A percentile compares a stretch with the other conserved stretches of the same genome.
Conservation (phyloP, 139 green algal genomes). For the Closterium sp. region DNA sequence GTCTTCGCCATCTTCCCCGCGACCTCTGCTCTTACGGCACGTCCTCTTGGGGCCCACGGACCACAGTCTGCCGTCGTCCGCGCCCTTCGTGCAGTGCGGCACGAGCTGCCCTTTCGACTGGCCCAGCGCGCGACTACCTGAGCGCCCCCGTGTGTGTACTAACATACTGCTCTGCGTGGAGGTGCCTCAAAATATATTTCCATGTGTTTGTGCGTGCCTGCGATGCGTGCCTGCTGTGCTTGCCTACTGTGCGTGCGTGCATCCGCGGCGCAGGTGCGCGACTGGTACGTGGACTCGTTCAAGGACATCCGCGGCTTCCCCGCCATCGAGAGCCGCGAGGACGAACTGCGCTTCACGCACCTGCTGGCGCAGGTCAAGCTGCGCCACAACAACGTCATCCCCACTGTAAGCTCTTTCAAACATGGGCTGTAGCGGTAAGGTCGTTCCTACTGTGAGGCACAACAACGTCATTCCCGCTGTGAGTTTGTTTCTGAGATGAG, state of each 20-base stretch:
- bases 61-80: constrained; percentile 83
- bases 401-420: constrained; percentile 54
- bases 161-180: too few species aligned
- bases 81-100: constrained; percentile 95
- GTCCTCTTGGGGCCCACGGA: too few species aligned
- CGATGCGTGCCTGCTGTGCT: background rate
- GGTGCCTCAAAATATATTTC: too few species aligned
- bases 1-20: too few species aligned
- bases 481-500: too few species aligned
- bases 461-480: constrained; percentile 88
- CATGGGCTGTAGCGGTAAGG: too few species aligned
- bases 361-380: constrained; percentile 77
- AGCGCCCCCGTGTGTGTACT: too few species aligned
- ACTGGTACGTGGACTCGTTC: constrained; percentile 99
- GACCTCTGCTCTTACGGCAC: too few species aligned
- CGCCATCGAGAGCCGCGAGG: constrained; percentile 60
- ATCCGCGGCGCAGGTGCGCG: constrained; percentile 72
- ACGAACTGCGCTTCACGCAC: constrained; percentile 89
- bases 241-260: background rate
- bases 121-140: too few species aligned
- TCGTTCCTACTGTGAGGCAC: constrained; percentile 57
- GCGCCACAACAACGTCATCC: constrained; percentile 90
- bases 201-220: too few species aligned
- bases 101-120: too few species aligned
- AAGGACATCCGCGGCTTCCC: constrained; percentile 82